Percentiles rank a stretch among this genome's conserved stretches.
These are phyloP conservation scores for Serendipita sp. DNA, from an alignment of 768 basidiomycete species.

Conservation along the genomic window DNA sequence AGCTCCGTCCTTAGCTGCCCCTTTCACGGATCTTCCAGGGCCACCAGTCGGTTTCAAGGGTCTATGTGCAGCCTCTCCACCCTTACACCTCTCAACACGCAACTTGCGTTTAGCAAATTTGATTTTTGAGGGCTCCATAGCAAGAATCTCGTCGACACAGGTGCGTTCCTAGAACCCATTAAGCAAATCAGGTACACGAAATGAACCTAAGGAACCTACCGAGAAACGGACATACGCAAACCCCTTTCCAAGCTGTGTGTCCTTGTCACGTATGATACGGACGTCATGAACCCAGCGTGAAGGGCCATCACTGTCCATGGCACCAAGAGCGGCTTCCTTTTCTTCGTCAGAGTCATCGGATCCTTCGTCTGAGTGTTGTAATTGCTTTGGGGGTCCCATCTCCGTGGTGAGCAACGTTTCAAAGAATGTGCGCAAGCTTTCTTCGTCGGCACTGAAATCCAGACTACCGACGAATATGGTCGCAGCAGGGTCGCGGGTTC, in stretches of 20 bases:
- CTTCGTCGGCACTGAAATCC: conserved; percentile 82
- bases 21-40: conserved; percentile 10
- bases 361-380: conserved; percentile 12
- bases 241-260: conserved; percentile 87
- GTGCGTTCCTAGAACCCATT: conserved; percentile 48
- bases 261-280: conserved; percentile 76
- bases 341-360: conserved; percentile 17
- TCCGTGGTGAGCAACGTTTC: conserved; percentile 59
- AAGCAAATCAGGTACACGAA: background rate
- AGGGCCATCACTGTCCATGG: conserved; percentile 17
- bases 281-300: conserved; percentile 62
- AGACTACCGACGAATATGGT: conserved; percentile 86
- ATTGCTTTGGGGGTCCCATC: conserved; percentile 36
- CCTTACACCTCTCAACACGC: conserved; percentile 78
- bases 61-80: background rate
- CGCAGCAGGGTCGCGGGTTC: conserved; percentile 49
- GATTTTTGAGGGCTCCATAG: conserved; percentile 56
- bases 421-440: conserved; percentile 75
- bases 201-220: conserved; percentile 29
- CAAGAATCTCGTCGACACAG: conserved; percentile 85
- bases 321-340: conserved; percentile 6
- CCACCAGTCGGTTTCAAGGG: conserved; percentile 12
- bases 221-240: conserved; percentile 83
- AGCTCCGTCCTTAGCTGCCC: conserved; percentile 9
- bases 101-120: conserved; percentile 88